Evolutionary conservation across 805 yeast genomes (phyloP), one percentile per base, ranked within the genome.

Genomic region (Starmerella ratchasimensis): DNA sequence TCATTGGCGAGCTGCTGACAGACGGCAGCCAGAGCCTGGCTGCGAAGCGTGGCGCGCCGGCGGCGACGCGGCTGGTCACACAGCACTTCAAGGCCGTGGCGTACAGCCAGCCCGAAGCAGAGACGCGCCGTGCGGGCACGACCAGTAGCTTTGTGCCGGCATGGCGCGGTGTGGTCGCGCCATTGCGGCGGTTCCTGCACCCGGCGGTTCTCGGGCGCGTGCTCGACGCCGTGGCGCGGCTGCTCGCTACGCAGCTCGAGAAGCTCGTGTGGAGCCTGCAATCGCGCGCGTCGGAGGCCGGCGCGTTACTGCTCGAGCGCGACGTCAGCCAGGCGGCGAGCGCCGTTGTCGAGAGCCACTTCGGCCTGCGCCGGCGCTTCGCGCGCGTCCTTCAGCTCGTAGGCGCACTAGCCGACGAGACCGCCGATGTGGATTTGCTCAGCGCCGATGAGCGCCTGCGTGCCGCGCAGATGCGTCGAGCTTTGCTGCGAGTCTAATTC

Each of bases 371-470:
- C 42, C 90, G 82, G 43, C 71, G 72, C 48, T 88, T 88, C 53
- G 67, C 79, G 6, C 65, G 83, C 41, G 74, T 83, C 5, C 83
- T 94, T 0, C 97, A 88, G 55, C 67, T 90, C 30, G 79, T 83
- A 16, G 69, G 82, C 64, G 41, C 36, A 7, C 17, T 43, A 14
- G 34, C 33, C 3, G 48, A 44, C 21, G 38, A 33, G 7, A 22
- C 25, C n/a, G 39, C 39, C 3, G 41, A 37, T 21, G 9, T 37
- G 13, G 18, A 21, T 18, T 4, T 10, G 14, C 33, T 37, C 10
- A 27, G 29, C 18, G n/a, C 14, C 26, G 41, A 26, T 5, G 41
- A 37, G 16, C 41, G 25, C n/a, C 11, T 25, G 8, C 8, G 16
- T 5, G 14, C 14, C 3, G 35, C 35, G 20, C 35, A 32, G 35